Evolutionary conservation across 2,329 filamentous ascomycete species (phyloP).

Genomic region (Clarireedia homoeocarpa): DNA sequence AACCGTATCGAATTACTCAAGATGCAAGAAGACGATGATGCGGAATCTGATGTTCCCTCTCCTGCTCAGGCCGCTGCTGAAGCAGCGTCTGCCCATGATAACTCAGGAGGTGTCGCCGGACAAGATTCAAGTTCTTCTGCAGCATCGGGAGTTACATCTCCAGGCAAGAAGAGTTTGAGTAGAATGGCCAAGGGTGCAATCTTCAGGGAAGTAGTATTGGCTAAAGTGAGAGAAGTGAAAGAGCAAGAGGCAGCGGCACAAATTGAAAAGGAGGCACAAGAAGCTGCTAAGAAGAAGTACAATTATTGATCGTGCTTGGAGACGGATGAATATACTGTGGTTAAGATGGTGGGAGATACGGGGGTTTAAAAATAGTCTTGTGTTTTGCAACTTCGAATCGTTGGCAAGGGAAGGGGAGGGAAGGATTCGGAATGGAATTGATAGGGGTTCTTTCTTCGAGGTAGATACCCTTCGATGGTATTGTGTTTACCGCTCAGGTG

Average conservation of each 20-base stretch:
- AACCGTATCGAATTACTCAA: conserved; percentile 94
- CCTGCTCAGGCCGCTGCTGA: conserved; percentile 47
- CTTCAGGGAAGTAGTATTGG: conserved; percentile 88
- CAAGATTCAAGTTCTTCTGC: conserved; percentile 11
- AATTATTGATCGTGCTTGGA: conserved; percentile 3
- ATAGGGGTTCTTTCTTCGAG: not conserved
- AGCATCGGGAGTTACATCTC: conserved; percentile 9
- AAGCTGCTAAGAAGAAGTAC: conserved; percentile 23
- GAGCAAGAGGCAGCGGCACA: conserved; percentile 70
- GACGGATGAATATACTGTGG: no score
- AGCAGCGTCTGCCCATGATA: conserved; percentile 49
- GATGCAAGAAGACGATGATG: conserved; percentile 83
- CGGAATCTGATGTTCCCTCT: conserved; percentile 57
- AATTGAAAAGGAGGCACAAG: conserved; percentile 37
- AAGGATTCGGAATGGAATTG: not conserved
- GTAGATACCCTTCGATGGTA: conserved; percentile 5
- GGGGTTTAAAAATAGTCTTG: not conserved
- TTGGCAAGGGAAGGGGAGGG: not conserved
- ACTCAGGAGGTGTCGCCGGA: conserved; percentile 15
- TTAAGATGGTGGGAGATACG: not conserved
- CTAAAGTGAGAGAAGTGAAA: conserved; percentile 89
- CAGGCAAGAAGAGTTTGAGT: conserved; percentile 35
- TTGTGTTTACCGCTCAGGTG: conserved; percentile 3
- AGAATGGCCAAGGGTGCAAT: conserved; percentile 59
- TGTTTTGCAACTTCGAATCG: not conserved